Base-by-base conservation (phyloP, 1,139 yeast species). In the Taphrina betulina region DNA sequence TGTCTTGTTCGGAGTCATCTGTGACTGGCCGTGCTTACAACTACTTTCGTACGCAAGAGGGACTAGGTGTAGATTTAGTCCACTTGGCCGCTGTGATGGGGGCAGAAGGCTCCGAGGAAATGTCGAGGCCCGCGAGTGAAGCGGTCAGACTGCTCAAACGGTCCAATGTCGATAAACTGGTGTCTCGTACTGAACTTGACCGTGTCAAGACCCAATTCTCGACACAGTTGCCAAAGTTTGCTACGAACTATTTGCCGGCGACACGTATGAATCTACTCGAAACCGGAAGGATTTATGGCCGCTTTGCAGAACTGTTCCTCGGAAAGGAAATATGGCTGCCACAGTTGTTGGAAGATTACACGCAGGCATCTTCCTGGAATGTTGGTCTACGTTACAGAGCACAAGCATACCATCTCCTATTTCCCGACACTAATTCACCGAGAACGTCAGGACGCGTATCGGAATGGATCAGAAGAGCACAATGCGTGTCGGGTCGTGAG, bases 51-150 rank as follows among this genome's bases (percentile, higher is more conserved):
- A 43, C 48, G 2, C 36, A 33, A 22, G 17, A 7, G 8, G 26
- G n/a, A 16, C 24, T 20, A 4, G 48, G 48, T 3, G 26, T 43
- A 5, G 29, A 43, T 33, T 28, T 43, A 5, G 19, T 33, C 20
- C 26, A 29, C 4, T 33, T 43, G 14, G 48, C 48, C 16, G 38
- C 48, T 10, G 29, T 43, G 17, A 43, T 43, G 48, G 48, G 48
- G 14, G 48, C 48, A 10, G 48, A 43, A 20, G 48, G 48, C 5
- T 29, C 31, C 8, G n/a, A 8, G 10, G 28, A 29, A 12, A 34
- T 10, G n/a, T n/a, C 20, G 20, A 3, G 5, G 8, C 28, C 48
- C 2, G 48, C 38, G 17, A 7, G 28, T 7, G 48, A 43, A 12
- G 29, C 48, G 17, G 38, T 43, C 36, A n/a, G 10, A 10, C 19